A percentile compares a stretch with the other conserved stretches of the same genome.
phyloP scores from a whole-genome alignment of 202 grass and related monocot genomes.

The Panicum hallii region DNA sequence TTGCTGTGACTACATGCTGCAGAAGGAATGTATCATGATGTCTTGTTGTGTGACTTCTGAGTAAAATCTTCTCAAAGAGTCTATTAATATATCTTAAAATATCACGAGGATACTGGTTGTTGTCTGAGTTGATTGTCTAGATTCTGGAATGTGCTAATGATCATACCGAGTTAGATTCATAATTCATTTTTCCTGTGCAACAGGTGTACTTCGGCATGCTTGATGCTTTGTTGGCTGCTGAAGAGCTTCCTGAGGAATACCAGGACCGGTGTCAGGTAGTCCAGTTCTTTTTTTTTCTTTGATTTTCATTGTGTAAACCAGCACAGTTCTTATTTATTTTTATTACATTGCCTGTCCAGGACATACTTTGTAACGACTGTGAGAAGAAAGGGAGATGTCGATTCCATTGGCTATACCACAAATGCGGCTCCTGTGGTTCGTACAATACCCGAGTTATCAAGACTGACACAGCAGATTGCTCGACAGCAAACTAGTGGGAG shows the following conservation, averaged over 20 bases:
- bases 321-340: conserved; percentile 32
- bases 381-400: conserved; percentile 71
- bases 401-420: conserved; percentile 98
- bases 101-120: conserved; percentile 5
- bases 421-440: conserved; percentile 77
- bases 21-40: not conserved
- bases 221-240: conserved; percentile 92
- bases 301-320: not conserved
- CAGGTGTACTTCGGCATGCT: conserved; percentile 99
- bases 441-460: conserved; percentile 97
- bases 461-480: conserved; percentile 60
- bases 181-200: conserved; percentile 14
- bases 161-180: conserved; percentile 17
- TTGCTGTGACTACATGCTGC: not conserved
- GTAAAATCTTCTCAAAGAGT: not conserved
- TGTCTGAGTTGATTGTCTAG: conserved; percentile 16
- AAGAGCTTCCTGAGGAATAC: conserved; percentile 94
- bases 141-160: conserved; percentile 8
- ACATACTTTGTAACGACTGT: conserved; percentile 94
- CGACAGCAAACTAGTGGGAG: conserved; percentile 51
- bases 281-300: conserved; percentile 43
- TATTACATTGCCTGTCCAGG: conserved; percentile 52
- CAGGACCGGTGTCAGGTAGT: conserved; percentile 81
- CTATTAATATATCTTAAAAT: conserved; percentile 1
- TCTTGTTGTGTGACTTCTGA: conserved; percentile 1